A percentile compares a stretch with the other conserved stretches of the same genome.
phyloP scores from a whole-genome alignment of 139 green algal species.

The Zygnema cylindricum region DNA sequence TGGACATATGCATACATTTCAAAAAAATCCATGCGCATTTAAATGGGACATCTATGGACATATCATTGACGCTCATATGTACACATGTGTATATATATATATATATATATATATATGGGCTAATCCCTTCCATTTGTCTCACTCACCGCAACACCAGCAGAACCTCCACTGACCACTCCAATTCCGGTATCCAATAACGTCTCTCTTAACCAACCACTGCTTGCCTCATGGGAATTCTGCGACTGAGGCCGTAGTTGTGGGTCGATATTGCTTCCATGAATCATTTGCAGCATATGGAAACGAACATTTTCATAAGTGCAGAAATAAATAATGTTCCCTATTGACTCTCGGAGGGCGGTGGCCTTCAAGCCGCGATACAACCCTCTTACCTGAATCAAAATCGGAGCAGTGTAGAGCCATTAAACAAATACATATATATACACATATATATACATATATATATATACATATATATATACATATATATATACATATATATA shows the following conservation, averaged over 20 bases:
- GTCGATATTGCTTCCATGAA: neutral
- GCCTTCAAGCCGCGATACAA: conserved; percentile 49
- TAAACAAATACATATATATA: no score
- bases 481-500: no score
- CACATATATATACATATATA: no score
- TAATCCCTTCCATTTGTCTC: no score
- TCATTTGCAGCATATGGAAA: conserved; percentile 7
- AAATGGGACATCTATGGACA: no score
- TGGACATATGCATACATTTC: no score
- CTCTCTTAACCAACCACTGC: neutral
- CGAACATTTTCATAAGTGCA: conserved; percentile 37
- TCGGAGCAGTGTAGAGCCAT: no score
- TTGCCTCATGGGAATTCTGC: neutral
- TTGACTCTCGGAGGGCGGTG: conserved; percentile 38
- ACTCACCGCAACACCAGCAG: conserved; percentile 57
- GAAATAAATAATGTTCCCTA: conserved; percentile 57
- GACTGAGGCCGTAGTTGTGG: neutral
- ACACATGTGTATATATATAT: no score
- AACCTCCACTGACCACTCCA: conserved; percentile 53
- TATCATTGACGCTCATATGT: no score
- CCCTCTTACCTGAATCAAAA: conserved; percentile 41
- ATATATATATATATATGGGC: no score
- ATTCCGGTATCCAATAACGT: conserved; percentile 35
- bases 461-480: no score
- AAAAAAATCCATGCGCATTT: no score